These are phyloP conservation scores for Berkeleyomyces rouxiae DNA, from an alignment of 2,329 filamentous ascomycete species.

Conservation along the genomic window DNA sequence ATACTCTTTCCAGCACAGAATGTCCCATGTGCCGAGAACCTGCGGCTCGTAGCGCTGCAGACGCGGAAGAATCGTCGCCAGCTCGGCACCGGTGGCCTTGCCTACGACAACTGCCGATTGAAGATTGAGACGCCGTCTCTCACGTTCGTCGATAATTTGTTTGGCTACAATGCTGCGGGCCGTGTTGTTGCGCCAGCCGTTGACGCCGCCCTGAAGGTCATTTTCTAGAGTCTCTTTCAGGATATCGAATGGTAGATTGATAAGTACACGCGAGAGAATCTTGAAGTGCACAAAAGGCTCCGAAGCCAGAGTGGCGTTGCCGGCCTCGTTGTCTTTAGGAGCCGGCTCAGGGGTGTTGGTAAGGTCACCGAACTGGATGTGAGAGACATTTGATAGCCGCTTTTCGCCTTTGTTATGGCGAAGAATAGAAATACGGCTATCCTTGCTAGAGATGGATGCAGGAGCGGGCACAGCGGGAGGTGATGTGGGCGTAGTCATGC, in stretches of 20 bases:
- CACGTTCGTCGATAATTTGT: constrained; percentile 38
- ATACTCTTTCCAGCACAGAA: constrained; percentile 34
- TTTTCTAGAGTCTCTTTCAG: constrained; percentile 49
- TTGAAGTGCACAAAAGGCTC: constrained; percentile 24
- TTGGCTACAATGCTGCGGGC: constrained; percentile 32
- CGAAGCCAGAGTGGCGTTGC: constrained; percentile 14
- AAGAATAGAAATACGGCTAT: constrained; percentile 6
- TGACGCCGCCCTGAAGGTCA: constrained; percentile 30
- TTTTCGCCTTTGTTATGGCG: constrained; percentile 6
- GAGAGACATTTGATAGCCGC: constrained; percentile 27
- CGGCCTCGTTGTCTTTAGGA: constrained; percentile 1
- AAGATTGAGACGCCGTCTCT: constrained; percentile 33
- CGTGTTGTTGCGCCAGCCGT: constrained; percentile 33
- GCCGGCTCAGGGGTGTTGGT: constrained; percentile 20
- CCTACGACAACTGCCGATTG: constrained; percentile 27
- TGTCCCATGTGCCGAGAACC: constrained; percentile 28
- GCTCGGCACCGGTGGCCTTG: constrained; percentile 21
- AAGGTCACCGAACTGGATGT: constrained; percentile 57
- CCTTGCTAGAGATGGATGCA: neutral
- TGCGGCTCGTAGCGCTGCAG: constrained; percentile 25
- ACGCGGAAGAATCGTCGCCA: constrained; percentile 22
- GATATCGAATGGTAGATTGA: constrained; percentile 52
- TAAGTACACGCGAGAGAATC: constrained; percentile 46
- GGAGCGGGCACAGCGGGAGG: constrained; percentile 13
- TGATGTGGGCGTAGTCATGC: constrained; percentile 10